These are phyloP conservation scores for Acmispon strigosus DNA, from an alignment of 306 rosid species.

Conservation along the genomic window DNA sequence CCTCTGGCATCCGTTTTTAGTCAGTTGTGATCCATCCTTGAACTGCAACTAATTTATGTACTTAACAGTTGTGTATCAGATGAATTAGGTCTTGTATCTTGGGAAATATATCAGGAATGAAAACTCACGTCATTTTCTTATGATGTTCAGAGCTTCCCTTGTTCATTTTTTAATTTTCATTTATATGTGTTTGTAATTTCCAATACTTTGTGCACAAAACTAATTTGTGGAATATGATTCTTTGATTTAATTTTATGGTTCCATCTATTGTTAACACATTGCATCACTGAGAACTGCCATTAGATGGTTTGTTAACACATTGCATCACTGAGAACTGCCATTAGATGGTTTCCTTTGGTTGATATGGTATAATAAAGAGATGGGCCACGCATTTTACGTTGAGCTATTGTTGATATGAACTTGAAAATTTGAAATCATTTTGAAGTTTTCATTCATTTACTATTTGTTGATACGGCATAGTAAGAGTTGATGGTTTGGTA, in stretches of 20 bases:
- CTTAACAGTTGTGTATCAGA: conserved; percentile 18
- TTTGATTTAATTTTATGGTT: neutral
- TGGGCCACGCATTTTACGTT: no score
- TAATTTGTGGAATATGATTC: conserved; percentile 20
- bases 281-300: no score
- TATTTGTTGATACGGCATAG: no score
- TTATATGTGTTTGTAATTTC: conserved; percentile 16
- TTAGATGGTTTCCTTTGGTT: no score
- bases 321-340: no score
- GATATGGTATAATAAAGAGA: no score
- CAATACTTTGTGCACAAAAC: conserved; percentile 7
- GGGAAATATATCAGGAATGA: conserved; percentile 26
- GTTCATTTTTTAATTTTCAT: neutral
- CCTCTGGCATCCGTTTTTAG: conserved; percentile 1
- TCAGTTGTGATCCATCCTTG: conserved; percentile 22
- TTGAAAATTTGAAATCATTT: no score
- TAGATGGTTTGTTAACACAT: neutral
- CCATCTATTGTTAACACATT: neutral
- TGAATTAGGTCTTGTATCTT: conserved; percentile 30
- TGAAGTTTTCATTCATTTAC: no score
- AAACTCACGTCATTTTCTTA: conserved; percentile 19
- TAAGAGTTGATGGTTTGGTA: no score
- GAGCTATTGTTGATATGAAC: no score
- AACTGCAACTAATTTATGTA: conserved; percentile 23
- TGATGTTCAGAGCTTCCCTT: conserved; percentile 4